Percentiles rank a stretch among this genome's conserved stretches.
These are phyloP conservation scores for Pinus tabuliformis DNA, from an alignment of 75 land plant species.

Conservation along the genomic window DNA sequence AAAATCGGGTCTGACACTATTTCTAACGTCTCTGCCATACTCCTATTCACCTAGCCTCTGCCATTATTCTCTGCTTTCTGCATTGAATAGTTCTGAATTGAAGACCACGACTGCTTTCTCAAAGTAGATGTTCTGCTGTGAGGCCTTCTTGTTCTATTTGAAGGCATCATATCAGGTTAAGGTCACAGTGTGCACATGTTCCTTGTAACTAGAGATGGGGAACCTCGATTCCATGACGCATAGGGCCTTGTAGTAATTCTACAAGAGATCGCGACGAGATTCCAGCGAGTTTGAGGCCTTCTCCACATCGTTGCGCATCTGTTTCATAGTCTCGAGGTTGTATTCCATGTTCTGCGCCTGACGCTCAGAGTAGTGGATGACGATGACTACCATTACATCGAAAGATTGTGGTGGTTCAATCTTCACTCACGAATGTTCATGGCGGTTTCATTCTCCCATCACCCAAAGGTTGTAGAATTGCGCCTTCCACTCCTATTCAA, in stretches of 20 bases:
- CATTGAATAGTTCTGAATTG: too few relatives aligned
- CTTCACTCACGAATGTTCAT: too few relatives aligned
- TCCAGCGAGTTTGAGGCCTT: conserved; percentile 50
- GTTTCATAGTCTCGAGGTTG: conserved; percentile 60
- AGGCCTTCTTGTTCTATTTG: conserved; percentile 70
- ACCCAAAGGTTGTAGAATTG: too few relatives aligned
- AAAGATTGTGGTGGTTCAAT: too few relatives aligned
- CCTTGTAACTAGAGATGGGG: conserved; percentile 80
- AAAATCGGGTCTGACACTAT: too few relatives aligned
- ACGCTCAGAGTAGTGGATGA: conserved; percentile 75
- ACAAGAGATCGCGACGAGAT: conserved; percentile 76
- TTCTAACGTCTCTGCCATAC: too few relatives aligned
- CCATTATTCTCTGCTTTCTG: too few relatives aligned
- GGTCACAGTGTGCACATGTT: conserved; percentile 70
- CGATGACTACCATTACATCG: too few relatives aligned
- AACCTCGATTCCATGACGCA: conserved; percentile 84
- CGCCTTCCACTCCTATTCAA: too few relatives aligned
- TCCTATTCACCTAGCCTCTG: too few relatives aligned
- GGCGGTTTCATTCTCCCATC: too few relatives aligned
- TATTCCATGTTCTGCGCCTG: conserved; percentile 79
- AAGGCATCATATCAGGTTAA: conserved; percentile 96
- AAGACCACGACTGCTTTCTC: conserved; percentile 98
- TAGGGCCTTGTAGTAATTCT: conserved; percentile 71
- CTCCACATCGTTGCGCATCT: conserved; percentile 61
- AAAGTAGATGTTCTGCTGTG: conserved; percentile 77